Evolutionary conservation across 192 early-diverging fungal genomes (phyloP), one percentile per base, ranked within the genome.

Genomic region (Oehlia diaphana): DNA sequence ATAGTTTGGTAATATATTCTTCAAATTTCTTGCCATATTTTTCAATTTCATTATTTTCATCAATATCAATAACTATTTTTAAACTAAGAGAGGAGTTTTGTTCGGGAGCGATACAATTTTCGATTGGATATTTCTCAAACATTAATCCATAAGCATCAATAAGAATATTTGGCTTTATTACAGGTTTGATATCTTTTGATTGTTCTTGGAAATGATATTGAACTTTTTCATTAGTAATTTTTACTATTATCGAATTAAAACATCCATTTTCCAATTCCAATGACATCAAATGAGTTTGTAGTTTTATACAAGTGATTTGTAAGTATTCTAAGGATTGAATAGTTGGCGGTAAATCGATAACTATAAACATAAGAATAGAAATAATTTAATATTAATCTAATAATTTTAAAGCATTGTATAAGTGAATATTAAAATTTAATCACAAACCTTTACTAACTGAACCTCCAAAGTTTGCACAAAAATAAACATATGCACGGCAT

Each of bases 61-160:
- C 53, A 58, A 58, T 19, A 58, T 58, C 53, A 4, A 58, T 5
- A 19, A 58, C 53, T 14, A 58, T 19, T 58, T 58, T 58, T 58
- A 58, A 58, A 58, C 26, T 53, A 10, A 77, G 28, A 26, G 64
- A 19, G 7, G 10, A 44, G 68, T 35, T 47, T 42, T 53, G 42
- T 12, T 49, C 47, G 9, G n/a, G 23, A 67, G n/a, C 49, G 6
- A 77, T 77, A 19, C 10, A 31, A 21, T 10, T 65, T 33, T 47
- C 28, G 7, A 33, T 26, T 28, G 76, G 42, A 53, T 77, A 77
- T 39, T 77, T 77, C 23, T 23, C 35, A 31, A 77, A 77, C 42
- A 77, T 21, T 31, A 67, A 33, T 16, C 9, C 14, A 68, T 77
- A 77, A 16, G 35, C 76, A 77, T 77, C 64, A 1, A 77, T 19